Evolutionary conservation across 2,329 filamentous ascomycete genomes (phyloP).

Genomic region (Aotearoamyces nothofagi): DNA sequence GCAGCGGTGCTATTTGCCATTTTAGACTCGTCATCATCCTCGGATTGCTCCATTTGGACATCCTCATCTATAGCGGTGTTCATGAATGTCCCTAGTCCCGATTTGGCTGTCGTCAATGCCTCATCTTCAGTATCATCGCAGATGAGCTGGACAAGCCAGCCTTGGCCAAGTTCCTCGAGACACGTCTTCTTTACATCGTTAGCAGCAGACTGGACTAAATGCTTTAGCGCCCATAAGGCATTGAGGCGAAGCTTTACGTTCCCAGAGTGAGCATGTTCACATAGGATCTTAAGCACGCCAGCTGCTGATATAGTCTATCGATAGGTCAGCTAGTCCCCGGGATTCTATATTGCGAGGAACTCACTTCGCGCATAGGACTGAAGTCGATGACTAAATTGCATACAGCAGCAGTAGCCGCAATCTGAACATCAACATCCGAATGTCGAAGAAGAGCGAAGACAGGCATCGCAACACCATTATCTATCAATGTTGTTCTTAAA

Average conservation of each 20-base stretch:
- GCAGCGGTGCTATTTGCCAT: not conserved
- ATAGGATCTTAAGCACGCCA: constrained; percentile 63
- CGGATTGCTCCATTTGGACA: constrained; percentile 36
- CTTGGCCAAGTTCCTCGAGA: constrained; percentile 60
- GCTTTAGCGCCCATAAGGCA: constrained; percentile 87
- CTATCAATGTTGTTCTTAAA: constrained; percentile 72
- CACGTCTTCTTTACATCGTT: constrained; percentile 63
- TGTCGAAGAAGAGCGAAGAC: constrained; percentile 63
- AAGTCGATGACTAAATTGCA: constrained; percentile 80
- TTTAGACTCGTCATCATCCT: constrained; percentile 21
- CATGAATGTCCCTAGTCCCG: constrained; percentile 8
- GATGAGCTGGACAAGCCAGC: constrained; percentile 71
- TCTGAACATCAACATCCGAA: constrained; percentile 62
- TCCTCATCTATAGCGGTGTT: constrained; percentile 36
- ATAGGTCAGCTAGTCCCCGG: constrained; percentile 3
- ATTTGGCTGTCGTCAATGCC: constrained; percentile 25
- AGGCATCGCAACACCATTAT: constrained; percentile 67
- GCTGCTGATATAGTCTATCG: constrained; percentile 53
- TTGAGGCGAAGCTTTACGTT: constrained; percentile 70
- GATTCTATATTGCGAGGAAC: constrained; percentile 18
- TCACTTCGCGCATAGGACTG: constrained; percentile 78
- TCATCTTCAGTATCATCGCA: constrained; percentile 44
- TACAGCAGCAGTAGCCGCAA: constrained; percentile 71
- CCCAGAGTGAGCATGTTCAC: constrained; percentile 68
- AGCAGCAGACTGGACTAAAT: constrained; percentile 61